Evolutionary conservation across 2,329 filamentous ascomycete species (phyloP), one percentile per base, ranked within the genome.

Genomic region (Colletotrichum viniferum): DNA sequence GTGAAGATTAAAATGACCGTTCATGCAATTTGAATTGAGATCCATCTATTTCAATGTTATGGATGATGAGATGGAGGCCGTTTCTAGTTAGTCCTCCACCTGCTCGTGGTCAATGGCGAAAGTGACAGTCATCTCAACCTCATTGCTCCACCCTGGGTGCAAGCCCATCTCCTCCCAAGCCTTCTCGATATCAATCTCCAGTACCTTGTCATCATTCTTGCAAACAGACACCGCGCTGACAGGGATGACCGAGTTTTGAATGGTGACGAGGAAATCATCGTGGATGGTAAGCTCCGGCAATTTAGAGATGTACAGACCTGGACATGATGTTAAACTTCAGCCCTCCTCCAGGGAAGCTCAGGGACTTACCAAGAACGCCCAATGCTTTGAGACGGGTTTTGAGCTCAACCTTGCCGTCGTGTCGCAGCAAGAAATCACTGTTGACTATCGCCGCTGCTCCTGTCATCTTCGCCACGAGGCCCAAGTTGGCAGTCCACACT

Each of bases 381-480:
- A 98, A 85, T 0, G 96, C 96, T 82, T 98, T 98, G 56, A 98
- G 82, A 16, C 89, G 90, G 2, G 94, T 91, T 79, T 92, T 91
- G 14, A 97, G 84, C 9, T 91, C 84, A 24, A 97, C 85, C 18
- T 91, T 86, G 1, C 92, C 92, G 72, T 91, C 93, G 9, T 78
- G 81, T 5, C 79, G 80, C 58, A 92, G 82, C 38, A 89, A 89
- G 60, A 93, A 89, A 32, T 90, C 88, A n/a, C 87, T 92, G 48
- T 87, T 88, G 2, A 93, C 86, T 9, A 98, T 89, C 0, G 95
- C 96, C 2, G 95, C 96, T 1, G 93, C 92, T 1, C 96, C 96
- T 0, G 95, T 95, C 94, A 98, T 98, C 84, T 98, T 98, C 3
- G 91, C 94, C 5, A 98, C 78, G 3, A 98, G 86, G 1, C 96